Conservation (phyloP, 352 stramenopile species). For the Globisporangium alternatum region DNA sequence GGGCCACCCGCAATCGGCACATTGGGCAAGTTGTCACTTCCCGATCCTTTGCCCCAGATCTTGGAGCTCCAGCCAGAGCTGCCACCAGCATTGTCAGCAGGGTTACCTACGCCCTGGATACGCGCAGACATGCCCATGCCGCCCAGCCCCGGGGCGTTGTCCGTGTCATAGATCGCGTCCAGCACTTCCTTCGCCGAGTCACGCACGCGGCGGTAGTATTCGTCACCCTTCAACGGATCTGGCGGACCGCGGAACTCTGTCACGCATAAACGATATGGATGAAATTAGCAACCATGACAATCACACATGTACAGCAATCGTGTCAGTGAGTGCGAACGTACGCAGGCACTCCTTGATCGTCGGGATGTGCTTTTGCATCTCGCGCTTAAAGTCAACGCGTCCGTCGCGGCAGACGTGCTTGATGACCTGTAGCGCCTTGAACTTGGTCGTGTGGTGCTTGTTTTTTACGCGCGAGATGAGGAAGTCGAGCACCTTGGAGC, state of each 20-base stretch:
- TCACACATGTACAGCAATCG: not conserved
- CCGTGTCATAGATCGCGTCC: slow-evolving; percentile 93
- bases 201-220: slow-evolving; percentile 91
- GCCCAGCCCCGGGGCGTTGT: slow-evolving; percentile 55
- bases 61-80: slow-evolving; percentile 70
- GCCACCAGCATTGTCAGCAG: slow-evolving; percentile 34
- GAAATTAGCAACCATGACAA: not conserved
- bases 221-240: slow-evolving; percentile 93
- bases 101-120: slow-evolving; percentile 78
- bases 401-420: slow-evolving; percentile 91
- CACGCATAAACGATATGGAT: not conserved
- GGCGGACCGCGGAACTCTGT: slow-evolving; percentile 88
- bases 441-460: slow-evolving; percentile 95
- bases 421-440: slow-evolving; percentile 92
- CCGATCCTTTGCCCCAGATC: slow-evolving; percentile 60
- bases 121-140: slow-evolving; percentile 80
- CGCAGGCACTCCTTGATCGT: slow-evolving; percentile 92
- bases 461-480: slow-evolving; percentile 92
- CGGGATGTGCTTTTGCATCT: slow-evolving; percentile 90
- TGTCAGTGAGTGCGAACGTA: slow-evolving; percentile 28
- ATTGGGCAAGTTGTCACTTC: slow-evolving; percentile 52
- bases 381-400: slow-evolving; percentile 88
- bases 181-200: slow-evolving; percentile 93
- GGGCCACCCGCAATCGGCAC: slow-evolving; percentile 51
- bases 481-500: slow-evolving; percentile 87